Evolutionary conservation across 129 eudicot genomes (phyloP), one percentile per base, ranked within the genome.

Genomic region (Dittrichia graveolens): DNA sequence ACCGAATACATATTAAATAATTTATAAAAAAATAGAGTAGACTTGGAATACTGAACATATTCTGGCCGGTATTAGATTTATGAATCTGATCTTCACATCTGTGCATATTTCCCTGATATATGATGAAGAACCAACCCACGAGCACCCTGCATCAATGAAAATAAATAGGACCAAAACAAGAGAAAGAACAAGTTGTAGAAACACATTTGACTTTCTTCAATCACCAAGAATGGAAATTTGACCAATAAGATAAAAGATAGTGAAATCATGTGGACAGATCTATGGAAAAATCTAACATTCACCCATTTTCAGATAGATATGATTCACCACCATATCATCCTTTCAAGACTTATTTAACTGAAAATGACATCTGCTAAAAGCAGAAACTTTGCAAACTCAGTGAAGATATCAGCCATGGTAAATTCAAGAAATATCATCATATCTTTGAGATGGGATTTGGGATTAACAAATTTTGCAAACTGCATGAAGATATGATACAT

Each of bases 211-310:
- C 81, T 81, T 76, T 71, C 70, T 55, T 54, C 46, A 62, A 65
- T 31, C 55, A 40, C 81, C 70, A 81, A 45, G 54, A 54, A 69
- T 81, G 61, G 85, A 70, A 81, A 71, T 43, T 73, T 58, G 70
- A 68, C 69, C 61, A 77, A 60, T 50, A 68, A 68, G 62, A 67
- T 76, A 61, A 67, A 54, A 67, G 60, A 56, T 66, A 48, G 59
- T 37, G 19, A 31, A 18, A 11, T 12, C 38, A 19, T 31, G 72
- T 75, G 48, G 24, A 46, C 43, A 46, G 67, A 67, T 57, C 75
- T 67, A 57, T 24, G 49, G 52, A 43, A 67, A 76, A 67, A 67
- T 67, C 75, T 57, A 76, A 46, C 75, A 67, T 45, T 39, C 74
- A 76, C 19, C 78, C 78, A 61, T 74, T 74, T 62, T 49, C 53